These are phyloP conservation scores for Xylariaceae sp. DNA, from an alignment of 2,329 filamentous ascomycete species.

Conservation along the genomic window DNA sequence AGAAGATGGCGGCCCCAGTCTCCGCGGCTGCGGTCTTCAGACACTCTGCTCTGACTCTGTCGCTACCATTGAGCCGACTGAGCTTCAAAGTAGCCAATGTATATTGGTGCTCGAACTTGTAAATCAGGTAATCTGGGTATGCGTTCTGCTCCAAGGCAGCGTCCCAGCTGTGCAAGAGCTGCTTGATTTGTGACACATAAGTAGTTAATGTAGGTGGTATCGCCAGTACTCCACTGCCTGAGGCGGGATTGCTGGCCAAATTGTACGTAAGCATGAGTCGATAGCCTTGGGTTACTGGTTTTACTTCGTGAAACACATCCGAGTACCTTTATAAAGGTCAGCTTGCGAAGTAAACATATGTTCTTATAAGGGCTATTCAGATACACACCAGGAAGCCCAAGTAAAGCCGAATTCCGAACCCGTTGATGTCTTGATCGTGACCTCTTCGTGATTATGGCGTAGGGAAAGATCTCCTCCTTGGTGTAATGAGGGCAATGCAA, in stretches of 20 bases:
- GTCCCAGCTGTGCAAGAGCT: not conserved
- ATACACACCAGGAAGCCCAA: not conserved
- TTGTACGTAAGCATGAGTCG: not conserved
- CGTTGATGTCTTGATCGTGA: not conserved
- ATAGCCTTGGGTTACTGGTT: not conserved
- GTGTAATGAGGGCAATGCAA: not conserved
- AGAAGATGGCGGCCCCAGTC: not conserved
- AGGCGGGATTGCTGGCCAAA: not conserved
- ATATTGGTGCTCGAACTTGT: not conserved
- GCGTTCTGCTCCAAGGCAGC: not conserved
- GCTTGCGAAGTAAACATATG: not conserved
- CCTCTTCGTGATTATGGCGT: not conserved
- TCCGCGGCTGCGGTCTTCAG: not conserved
- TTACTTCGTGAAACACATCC: not conserved
- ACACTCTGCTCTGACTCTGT: not conserved
- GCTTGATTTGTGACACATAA: not conserved
- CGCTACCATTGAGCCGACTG: not conserved
- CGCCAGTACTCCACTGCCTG: not conserved
- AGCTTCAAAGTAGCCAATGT: not conserved
- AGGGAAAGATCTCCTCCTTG: not conserved
- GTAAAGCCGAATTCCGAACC: not conserved
- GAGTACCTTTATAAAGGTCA: not conserved
- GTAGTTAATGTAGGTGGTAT: not conserved
- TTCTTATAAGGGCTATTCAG: not conserved
- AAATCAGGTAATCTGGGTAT: not conserved